phyloP scores from a whole-genome alignment of 2,329 filamentous ascomycete genomes.

The Ophiocordyceps robertsii region DNA sequence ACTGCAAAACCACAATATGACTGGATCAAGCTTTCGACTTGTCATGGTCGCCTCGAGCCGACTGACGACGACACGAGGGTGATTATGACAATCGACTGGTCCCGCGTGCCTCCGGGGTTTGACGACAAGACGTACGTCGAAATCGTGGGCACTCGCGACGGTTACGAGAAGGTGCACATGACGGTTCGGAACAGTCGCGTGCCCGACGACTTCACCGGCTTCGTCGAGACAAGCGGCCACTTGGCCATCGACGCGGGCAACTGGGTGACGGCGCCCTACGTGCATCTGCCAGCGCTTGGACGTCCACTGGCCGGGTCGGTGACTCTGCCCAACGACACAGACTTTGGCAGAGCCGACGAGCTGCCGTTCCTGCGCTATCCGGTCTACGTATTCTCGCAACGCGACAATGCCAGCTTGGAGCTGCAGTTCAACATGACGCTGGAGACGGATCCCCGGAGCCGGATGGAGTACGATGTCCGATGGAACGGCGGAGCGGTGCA shows the following conservation, averaged over 20 bases:
- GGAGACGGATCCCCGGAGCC: slow-evolving; percentile 34
- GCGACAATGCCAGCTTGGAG: slow-evolving; percentile 11
- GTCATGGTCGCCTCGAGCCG: slow-evolving; percentile 15
- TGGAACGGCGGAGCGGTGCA: slow-evolving; percentile 26
- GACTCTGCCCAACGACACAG: slow-evolving; percentile 6
- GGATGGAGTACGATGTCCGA: slow-evolving; percentile 35
- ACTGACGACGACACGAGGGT: slow-evolving; percentile 17
- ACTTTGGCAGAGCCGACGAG: slow-evolving; percentile 6
- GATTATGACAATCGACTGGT: slow-evolving; percentile 18
- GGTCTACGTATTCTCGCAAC: slow-evolving; percentile 16
- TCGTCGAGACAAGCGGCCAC: slow-evolving; percentile 19
- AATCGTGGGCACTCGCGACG: slow-evolving; percentile 20
- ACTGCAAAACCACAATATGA: slow-evolving; percentile 15
- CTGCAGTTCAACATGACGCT: slow-evolving; percentile 26
- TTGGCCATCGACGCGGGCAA: slow-evolving; percentile 19
- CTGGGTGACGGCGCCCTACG: slow-evolving; percentile 11
- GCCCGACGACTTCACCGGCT: slow-evolving; percentile 20
- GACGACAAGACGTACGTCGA: slow-evolving; percentile 26
- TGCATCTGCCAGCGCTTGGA: slow-evolving; percentile 17
- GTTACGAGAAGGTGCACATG: slow-evolving; percentile 22
- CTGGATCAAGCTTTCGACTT: slow-evolving; percentile 16
- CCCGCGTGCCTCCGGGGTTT: slow-evolving; percentile 22
- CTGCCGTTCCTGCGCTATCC: slow-evolving; percentile 14
- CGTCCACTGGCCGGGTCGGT: slow-evolving; percentile 10
- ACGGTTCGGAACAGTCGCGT: slow-evolving; percentile 8